phyloP scores from a whole-genome alignment of 2,329 filamentous ascomycete genomes.

The Ascochyta pisi region DNA sequence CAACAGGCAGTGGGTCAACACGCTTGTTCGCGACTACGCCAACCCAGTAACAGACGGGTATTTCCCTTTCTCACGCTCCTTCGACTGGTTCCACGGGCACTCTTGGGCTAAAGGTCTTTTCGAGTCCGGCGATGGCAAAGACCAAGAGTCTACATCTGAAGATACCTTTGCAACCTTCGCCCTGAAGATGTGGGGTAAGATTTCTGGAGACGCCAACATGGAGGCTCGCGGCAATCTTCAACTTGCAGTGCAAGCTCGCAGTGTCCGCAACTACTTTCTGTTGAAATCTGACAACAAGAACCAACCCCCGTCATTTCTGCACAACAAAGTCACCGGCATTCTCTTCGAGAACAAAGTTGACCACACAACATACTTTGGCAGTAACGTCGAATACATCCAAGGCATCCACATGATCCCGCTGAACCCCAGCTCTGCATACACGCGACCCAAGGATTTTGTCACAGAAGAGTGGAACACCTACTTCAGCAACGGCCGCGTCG shows the following conservation, averaged over 20 bases:
- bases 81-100: slow-evolving; percentile 93
- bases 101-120: slow-evolving; percentile 90
- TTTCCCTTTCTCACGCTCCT: slow-evolving; percentile 76
- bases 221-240: slow-evolving; percentile 83
- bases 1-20: slow-evolving; percentile 84
- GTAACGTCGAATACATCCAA: slow-evolving; percentile 69
- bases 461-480: slow-evolving; percentile 71
- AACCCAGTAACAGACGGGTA: slow-evolving; percentile 74
- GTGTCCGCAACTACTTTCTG: slow-evolving; percentile 82
- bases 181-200: slow-evolving; percentile 91
- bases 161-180: slow-evolving; percentile 89
- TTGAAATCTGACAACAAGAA: slow-evolving; percentile 74
- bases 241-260: slow-evolving; percentile 77
- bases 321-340: slow-evolving; percentile 76
- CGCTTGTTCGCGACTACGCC: slow-evolving; percentile 80
- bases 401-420: slow-evolving; percentile 86
- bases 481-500: slow-evolving; percentile 73
- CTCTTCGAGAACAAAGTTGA: slow-evolving; percentile 97
- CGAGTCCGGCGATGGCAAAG: slow-evolving; percentile 76
- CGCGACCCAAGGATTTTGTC: slow-evolving; percentile 75
- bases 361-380: slow-evolving; percentile 87
- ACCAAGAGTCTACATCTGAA: slow-evolving; percentile 91
- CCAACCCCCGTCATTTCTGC: slow-evolving; percentile 78
- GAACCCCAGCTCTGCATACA: slow-evolving; percentile 72
- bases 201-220: slow-evolving; percentile 76